Percentiles rank a stretch among this genome's conserved stretches.
phyloP scores from a whole-genome alignment of 1,284 basidiomycete genomes.

The Moniliophthora roreri region DNA sequence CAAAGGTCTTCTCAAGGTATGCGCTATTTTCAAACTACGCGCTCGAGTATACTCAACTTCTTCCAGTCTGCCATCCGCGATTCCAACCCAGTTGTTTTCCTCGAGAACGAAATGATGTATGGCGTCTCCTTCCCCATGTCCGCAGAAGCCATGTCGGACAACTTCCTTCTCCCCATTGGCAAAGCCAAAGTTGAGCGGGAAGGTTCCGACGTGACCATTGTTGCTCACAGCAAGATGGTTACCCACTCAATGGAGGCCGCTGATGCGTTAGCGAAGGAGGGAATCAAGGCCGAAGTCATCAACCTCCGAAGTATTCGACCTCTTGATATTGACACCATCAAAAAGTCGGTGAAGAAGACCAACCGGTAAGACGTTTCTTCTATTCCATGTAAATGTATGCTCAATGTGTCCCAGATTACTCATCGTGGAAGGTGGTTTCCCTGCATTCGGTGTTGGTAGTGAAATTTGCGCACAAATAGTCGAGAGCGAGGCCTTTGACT shows the following conservation, averaged over 20 bases:
- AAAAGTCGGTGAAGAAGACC: conserved; percentile 96
- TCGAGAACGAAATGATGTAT: conserved; percentile 99
- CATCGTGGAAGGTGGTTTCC: conserved; percentile 98
- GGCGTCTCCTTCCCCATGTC: conserved; percentile 97
- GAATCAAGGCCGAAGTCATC: conserved; percentile 97
- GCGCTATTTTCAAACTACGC: conserved; percentile 10
- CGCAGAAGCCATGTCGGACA: conserved; percentile 90
- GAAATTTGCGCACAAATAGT: conserved; percentile 97
- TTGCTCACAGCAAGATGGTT: conserved; percentile 97
- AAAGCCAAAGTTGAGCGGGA: conserved; percentile 96
- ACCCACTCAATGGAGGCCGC: conserved; percentile 92
- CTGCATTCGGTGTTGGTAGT: conserved; percentile 95
- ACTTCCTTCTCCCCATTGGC: conserved; percentile 95
- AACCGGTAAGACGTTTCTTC: conserved; percentile 61
- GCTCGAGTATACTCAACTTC: conserved; percentile 2
- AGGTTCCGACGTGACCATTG: conserved; percentile 93
- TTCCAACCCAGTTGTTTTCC: conserved; percentile 97
- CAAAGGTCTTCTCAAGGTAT: conserved; percentile 94
- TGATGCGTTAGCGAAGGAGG: conserved; percentile 91
- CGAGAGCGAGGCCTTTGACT: conserved; percentile 96
- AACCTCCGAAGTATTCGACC: conserved; percentile 96
- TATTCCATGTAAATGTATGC: conserved; percentile 7
- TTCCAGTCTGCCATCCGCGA: conserved; percentile 91
- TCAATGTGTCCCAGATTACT: conserved; percentile 57
- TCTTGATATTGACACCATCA: conserved; percentile 96